A percentile compares a stretch with the other conserved stretches of the same genome.
phyloP scores from a whole-genome alignment of 805 yeast genomes.

The Candida montana region DNA sequence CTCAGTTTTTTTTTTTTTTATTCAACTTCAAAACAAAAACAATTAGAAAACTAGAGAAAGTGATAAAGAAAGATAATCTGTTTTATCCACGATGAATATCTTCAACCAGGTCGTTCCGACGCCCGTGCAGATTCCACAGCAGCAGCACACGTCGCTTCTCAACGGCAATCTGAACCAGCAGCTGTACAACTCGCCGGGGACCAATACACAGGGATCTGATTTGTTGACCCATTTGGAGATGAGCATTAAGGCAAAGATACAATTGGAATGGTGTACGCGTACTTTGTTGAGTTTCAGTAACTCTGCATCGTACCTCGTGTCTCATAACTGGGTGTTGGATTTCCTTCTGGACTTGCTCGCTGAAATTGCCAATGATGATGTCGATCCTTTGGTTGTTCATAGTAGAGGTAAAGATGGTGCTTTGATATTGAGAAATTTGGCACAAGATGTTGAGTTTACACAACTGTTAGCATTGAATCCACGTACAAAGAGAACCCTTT shows the following conservation, averaged over 20 bases:
- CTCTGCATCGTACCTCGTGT: slow-evolving; percentile 17
- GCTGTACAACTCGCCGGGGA: slow-evolving; percentile 16
- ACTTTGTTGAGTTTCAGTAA: slow-evolving; percentile 20
- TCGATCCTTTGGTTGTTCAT: not conserved
- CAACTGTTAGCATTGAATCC: slow-evolving; percentile 60
- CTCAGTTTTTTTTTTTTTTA: not conserved
- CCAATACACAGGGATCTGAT: slow-evolving; percentile 20
- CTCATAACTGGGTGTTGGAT: slow-evolving; percentile 22
- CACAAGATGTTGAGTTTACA: slow-evolving; percentile 80
- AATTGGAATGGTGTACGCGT: slow-evolving; percentile 24
- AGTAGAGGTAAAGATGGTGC: slow-evolving; percentile 20
- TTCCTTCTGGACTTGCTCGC: slow-evolving; percentile 16
- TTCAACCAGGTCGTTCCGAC: slow-evolving; percentile 12
- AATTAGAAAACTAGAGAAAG: not conserved
- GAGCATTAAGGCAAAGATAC: slow-evolving; percentile 18
- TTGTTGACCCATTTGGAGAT: slow-evolving; percentile 22
- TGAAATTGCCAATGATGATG: slow-evolving; percentile 1
- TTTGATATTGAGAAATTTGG: slow-evolving; percentile 69
- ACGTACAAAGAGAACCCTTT: slow-evolving; percentile 42
- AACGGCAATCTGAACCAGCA: not conserved
- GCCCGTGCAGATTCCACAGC: slow-evolving; percentile 13
- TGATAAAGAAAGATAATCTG: not conserved
- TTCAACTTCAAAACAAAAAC: not conserved
- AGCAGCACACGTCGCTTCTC: not conserved
- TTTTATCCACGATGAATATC: not conserved